Percentiles rank a stretch among this genome's conserved stretches.
These are phyloP conservation scores for Selaginella moellendorffii DNA, from an alignment of 75 land plant species.

Conservation along the genomic window DNA sequence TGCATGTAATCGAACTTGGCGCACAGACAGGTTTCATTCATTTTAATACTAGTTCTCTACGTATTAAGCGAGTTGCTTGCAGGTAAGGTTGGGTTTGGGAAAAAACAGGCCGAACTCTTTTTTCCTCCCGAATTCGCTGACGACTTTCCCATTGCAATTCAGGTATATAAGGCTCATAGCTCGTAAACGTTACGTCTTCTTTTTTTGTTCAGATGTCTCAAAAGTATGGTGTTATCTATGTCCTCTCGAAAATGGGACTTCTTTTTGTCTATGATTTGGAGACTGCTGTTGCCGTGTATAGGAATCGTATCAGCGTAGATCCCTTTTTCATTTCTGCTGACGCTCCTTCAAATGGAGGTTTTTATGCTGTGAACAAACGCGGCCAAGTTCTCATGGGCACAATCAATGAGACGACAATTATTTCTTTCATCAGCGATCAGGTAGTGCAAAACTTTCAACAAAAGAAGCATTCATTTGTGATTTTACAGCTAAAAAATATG, in stretches of 20 bases:
- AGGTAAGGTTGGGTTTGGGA: constrained; percentile 80
- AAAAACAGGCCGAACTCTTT: constrained; percentile 96
- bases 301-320: constrained; percentile 94
- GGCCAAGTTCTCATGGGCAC: constrained; percentile 97
- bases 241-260: constrained; percentile 92
- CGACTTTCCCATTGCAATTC: constrained; percentile 96
- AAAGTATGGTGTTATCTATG: constrained; percentile 79
- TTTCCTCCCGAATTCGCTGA: constrained; percentile 97
- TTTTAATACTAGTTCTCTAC: background rate
- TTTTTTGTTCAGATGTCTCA: constrained; percentile 53
- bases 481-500: constrained; percentile 68
- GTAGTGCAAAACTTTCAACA: constrained; percentile 16
- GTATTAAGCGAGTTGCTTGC: constrained; percentile 9
- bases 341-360: constrained; percentile 78
- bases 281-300: constrained; percentile 89
- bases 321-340: constrained; percentile 88
- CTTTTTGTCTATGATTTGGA: constrained; percentile 94
- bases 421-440: constrained; percentile 87
- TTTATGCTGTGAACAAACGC: constrained; percentile 89
- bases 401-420: constrained; percentile 87
- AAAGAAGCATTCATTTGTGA: background rate
- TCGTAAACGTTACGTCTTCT: background rate
- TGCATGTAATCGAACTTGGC: constrained; percentile 96
- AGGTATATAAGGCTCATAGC: constrained; percentile 34
- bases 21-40: constrained; percentile 96